phyloP scores from a whole-genome alignment of 805 yeast genomes.

The Saccharomyces eubayanus region DNA sequence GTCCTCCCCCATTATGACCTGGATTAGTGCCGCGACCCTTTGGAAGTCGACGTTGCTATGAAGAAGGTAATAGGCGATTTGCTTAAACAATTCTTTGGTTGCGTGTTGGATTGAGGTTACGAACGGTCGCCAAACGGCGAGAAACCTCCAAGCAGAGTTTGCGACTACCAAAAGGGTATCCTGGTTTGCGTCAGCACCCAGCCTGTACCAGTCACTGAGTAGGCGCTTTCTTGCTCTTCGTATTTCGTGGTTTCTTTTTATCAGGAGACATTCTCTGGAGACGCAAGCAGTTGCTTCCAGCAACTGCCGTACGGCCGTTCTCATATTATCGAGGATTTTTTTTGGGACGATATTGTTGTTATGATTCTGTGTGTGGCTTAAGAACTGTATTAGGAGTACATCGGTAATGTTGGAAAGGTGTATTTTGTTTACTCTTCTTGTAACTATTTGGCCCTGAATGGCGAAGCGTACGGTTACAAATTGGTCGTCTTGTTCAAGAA shows the following conservation, averaged over 20 bases:
- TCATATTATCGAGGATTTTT: background rate
- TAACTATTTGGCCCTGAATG: background rate
- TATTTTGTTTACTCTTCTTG: background rate
- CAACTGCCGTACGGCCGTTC: constrained; percentile 20
- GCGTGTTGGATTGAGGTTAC: constrained; percentile 35
- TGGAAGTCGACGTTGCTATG: background rate
- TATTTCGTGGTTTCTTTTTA: constrained; percentile 51
- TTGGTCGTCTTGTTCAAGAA: background rate
- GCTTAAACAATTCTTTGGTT: constrained; percentile 38
- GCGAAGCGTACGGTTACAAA: background rate
- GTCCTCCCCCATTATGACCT: background rate
- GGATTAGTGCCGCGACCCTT: background rate
- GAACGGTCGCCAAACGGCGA: constrained; percentile 50
- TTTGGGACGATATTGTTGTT: background rate
- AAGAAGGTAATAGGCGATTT: constrained; percentile 3
- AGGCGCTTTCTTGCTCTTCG: constrained; percentile 58
- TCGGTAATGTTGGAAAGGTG: background rate
- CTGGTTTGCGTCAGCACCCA: constrained; percentile 69
- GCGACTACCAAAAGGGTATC: constrained; percentile 64
- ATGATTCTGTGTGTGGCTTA: background rate
- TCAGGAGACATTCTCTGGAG: constrained; percentile 64
- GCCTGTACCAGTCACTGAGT: constrained; percentile 72
- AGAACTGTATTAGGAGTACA: background rate
- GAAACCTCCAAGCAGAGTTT: constrained; percentile 53
- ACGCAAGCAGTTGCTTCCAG: constrained; percentile 64